Conservation (phyloP, 1,139 yeast species). For the Pichia cactophila region DNA sequence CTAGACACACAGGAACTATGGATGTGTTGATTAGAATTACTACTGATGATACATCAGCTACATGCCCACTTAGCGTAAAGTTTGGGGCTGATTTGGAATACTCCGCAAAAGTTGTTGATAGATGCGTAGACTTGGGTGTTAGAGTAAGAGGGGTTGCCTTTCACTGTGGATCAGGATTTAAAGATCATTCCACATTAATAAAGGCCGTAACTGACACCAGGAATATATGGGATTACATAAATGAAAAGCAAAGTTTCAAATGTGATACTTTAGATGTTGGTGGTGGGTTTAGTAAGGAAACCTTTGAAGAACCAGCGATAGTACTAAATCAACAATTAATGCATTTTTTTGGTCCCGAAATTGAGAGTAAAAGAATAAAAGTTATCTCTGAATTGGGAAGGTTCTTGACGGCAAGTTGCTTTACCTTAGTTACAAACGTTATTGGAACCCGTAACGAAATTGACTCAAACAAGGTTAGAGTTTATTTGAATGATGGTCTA, state of each 20-base stretch:
- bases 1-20: constrained; percentile 48
- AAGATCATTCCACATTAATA: constrained; percentile 58
- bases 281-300: constrained; percentile 77
- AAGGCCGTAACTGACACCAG: constrained; percentile 72
- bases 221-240: constrained; percentile 57
- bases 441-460: constrained; percentile 60
- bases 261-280: constrained; percentile 70
- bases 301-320: constrained; percentile 56
- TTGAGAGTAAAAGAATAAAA: constrained; percentile 32
- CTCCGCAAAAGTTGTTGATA: constrained; percentile 49
- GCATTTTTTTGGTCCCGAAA: constrained; percentile 45
- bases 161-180: constrained; percentile 94
- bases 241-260: constrained; percentile 31
- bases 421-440: constrained; percentile 76
- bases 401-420: constrained; percentile 78
- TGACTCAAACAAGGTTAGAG: constrained; percentile 32
- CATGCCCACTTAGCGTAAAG: constrained; percentile 81
- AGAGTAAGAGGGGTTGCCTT: constrained; percentile 80
- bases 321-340: constrained; percentile 53
- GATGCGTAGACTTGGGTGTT: constrained; percentile 56
- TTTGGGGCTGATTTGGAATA: constrained; percentile 70
- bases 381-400: constrained; percentile 95
- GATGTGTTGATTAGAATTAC: constrained; percentile 70
- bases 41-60: constrained; percentile 86
- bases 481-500: constrained; percentile 90